Percentiles rank a stretch among this genome's conserved stretches.
Evolutionary conservation across 1,284 basidiomycete genomes (phyloP).

Genomic region (Phlebopus sp.): DNA sequence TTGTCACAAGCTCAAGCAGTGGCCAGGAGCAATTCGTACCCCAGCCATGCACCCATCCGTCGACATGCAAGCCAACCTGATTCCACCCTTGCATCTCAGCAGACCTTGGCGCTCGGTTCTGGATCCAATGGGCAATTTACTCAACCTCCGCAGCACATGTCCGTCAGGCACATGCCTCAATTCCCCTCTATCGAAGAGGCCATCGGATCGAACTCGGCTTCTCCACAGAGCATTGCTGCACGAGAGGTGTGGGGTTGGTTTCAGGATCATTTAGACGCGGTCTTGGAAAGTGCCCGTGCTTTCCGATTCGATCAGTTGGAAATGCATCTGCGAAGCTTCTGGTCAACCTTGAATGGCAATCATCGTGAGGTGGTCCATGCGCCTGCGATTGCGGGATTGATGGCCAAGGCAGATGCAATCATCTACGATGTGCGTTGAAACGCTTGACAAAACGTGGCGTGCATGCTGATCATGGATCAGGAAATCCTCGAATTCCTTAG

Average conservation of each 20-base stretch:
- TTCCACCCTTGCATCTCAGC: constrained; percentile 45
- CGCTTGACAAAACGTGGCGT: not conserved
- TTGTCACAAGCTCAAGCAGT: constrained; percentile 69
- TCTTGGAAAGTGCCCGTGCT: constrained; percentile 71
- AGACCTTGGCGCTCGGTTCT: constrained; percentile 51
- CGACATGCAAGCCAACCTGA: constrained; percentile 59
- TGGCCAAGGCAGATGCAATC: constrained; percentile 86
- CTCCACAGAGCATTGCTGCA: constrained; percentile 70
- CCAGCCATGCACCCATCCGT: constrained; percentile 70
- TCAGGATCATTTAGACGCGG: constrained; percentile 76
- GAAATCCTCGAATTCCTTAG: constrained; percentile 84
- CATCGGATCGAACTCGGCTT: constrained; percentile 66
- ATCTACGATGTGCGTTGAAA: constrained; percentile 74
- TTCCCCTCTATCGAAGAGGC: constrained; percentile 86
- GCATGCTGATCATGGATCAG: constrained; percentile 39
- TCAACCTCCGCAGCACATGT: constrained; percentile 47
- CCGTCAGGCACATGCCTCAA: constrained; percentile 71
- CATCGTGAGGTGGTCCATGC: constrained; percentile 85
- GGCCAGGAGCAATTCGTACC: constrained; percentile 55
- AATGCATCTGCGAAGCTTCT: constrained; percentile 78
- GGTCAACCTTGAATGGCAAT: constrained; percentile 67
- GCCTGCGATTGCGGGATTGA: constrained; percentile 80
- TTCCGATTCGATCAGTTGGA: constrained; percentile 87
- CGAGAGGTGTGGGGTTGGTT: constrained; percentile 86
- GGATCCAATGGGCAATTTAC: constrained; percentile 43